These are phyloP conservation scores for Cutaneotrichosporon sp. DNA, from an alignment of 1,284 basidiomycete species.

Conservation along the genomic window DNA sequence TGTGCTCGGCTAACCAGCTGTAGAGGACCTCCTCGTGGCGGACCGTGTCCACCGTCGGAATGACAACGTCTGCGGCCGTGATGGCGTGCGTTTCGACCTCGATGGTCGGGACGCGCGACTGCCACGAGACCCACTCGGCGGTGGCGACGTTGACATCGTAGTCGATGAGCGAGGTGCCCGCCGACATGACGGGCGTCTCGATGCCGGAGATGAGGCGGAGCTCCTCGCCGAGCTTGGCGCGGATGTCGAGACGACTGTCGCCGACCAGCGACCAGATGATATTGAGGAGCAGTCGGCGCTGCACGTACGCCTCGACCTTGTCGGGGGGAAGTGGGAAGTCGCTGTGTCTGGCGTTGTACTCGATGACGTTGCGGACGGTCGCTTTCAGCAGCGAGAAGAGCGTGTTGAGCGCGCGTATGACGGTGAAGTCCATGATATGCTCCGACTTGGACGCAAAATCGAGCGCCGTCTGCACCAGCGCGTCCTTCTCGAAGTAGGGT, in stretches of 20 bases:
- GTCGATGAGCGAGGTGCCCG: slow-evolving; percentile 87
- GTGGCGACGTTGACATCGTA: slow-evolving; percentile 86
- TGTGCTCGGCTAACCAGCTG: slow-evolving; percentile 98
- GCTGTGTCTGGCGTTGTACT: slow-evolving; percentile 91
- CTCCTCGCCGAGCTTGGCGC: slow-evolving; percentile 88
- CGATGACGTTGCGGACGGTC: slow-evolving; percentile 86
- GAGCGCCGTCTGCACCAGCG: slow-evolving; percentile 77
- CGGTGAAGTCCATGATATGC: slow-evolving; percentile 99
- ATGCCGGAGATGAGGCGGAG: slow-evolving; percentile 82
- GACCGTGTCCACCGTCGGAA: slow-evolving; percentile 97
- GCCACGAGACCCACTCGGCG: slow-evolving; percentile 92
- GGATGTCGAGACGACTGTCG: slow-evolving; percentile 85
- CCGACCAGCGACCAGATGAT: slow-evolving; percentile 99
- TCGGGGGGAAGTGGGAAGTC: slow-evolving; percentile 90
- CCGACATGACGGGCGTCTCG: slow-evolving; percentile 74
- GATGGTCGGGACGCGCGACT: slow-evolving; percentile 85
- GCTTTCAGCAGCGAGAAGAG: slow-evolving; percentile 98
- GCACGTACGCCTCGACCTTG: slow-evolving; percentile 85
- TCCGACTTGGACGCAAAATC: slow-evolving; percentile 77
- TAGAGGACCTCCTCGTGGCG: slow-evolving; percentile 98
- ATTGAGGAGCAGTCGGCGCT: slow-evolving; percentile 85
- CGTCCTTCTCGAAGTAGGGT: slow-evolving; percentile 78
- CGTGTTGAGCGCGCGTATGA: slow-evolving; percentile 87
- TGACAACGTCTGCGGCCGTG: slow-evolving; percentile 92
- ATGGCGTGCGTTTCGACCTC: slow-evolving; percentile 97